These are phyloP conservation scores for Aspergillus phoenicis DNA, from an alignment of 2,329 filamentous ascomycete genomes.

Conservation along the genomic window DNA sequence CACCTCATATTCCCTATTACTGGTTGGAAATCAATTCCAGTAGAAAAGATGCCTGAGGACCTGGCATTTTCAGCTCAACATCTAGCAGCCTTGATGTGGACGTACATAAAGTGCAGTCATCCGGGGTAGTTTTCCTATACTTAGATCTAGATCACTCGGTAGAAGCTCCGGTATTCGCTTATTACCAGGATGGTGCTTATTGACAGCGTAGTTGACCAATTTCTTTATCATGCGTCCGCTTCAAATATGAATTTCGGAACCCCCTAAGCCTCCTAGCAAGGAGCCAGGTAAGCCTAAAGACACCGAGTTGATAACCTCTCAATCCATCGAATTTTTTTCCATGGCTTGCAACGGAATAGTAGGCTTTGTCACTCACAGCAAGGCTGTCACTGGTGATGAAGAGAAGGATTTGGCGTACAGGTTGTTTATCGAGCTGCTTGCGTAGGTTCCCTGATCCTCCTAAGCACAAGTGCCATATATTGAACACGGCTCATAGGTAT, in stretches of 20 bases:
- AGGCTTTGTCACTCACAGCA: not conserved
- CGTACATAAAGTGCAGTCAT: not conserved
- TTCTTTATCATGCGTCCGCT: too few species aligned
- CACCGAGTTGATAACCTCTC: not conserved
- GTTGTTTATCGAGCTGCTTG: conserved; percentile 33
- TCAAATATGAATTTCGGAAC: too few species aligned
- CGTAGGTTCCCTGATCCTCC: conserved; percentile 22
- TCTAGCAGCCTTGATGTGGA: not conserved
- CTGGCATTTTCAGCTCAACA: not conserved
- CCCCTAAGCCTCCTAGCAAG: too few species aligned
- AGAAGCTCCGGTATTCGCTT: not conserved
- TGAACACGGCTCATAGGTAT: conserved; percentile 23
- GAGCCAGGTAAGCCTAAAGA: too few species aligned
- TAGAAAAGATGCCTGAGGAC: not conserved
- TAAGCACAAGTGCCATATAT: not conserved
- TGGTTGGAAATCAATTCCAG: not conserved
- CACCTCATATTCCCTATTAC: not conserved
- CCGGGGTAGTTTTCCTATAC: not conserved
- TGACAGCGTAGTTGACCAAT: not conserved
- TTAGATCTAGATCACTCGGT: not conserved
- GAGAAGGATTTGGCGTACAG: conserved; percentile 22
- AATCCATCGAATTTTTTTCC: not conserved
- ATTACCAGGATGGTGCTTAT: not conserved
- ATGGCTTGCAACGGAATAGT: conserved; percentile 8
- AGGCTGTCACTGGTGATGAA: not conserved